Evolutionary conservation across 2,329 filamentous ascomycete species (phyloP), one percentile per base, ranked within the genome.

Genomic region (Paracoccidioides lutzii): DNA sequence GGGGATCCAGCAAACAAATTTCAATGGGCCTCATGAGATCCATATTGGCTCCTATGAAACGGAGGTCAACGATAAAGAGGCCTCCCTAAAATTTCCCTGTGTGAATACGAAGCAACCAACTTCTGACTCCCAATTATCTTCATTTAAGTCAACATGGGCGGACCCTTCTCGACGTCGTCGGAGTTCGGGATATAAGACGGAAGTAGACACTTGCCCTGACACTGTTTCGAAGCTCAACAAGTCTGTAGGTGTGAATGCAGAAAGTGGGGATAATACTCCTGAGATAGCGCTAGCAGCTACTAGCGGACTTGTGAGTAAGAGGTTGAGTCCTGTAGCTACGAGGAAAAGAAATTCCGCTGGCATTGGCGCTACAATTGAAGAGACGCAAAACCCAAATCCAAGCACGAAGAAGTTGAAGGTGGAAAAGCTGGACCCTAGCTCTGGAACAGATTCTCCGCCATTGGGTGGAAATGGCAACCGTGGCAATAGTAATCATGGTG

Each of bases 1-100:
- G 50, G 52, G 15, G 41, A 57, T 52, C 37, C 55, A 28, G 43
- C 55, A 41, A 49, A 52, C 54, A 45, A 52, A 55, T 30, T 48
- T 48, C 30, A 46, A 46, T 22, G n/a, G 28, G 30, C 22, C 53
- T 7, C 42, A 38, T 49, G 53, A 54, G 6, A 54, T 51, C 2
- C 37, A 43, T 53, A 12, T 53, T 53, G 41, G 40, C 15, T 53
- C 51, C 15, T 32, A 44, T 45, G 52, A 38, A 10, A 15, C 14
- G 30, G 43, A 54, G 12, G 28, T 14, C 15, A n/a, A 33, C 28
- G 43, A 4, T 8, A 41, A 46, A 6, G 44, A 42, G 4, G 7
- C 32, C 6, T 15, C 35, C 45, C 43, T 44, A 15, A 55, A 49
- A 49, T 22, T 45, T 4, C 4, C 55, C 22, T 32, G 30, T n/a